Conservation (phyloP, 331 rosid genomes). For the Malus hybrid region DNA sequence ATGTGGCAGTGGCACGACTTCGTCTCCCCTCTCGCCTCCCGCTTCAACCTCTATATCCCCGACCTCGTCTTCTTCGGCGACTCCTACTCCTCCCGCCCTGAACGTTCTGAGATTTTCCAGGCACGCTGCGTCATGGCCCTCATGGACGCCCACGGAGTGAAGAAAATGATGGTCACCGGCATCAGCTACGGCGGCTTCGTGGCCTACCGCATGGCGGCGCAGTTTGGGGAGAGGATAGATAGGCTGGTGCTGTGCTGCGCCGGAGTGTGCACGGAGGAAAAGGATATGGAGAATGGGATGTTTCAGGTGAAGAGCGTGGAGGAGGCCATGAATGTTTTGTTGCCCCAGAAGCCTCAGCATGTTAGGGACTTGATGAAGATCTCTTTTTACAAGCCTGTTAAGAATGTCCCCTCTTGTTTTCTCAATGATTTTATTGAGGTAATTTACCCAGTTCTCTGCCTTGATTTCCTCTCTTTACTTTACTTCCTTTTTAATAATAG, state of each 20-base stretch:
- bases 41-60: conserved; percentile 80
- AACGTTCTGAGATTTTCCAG: conserved; percentile 65
- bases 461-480: not conserved
- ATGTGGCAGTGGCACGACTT: conserved; percentile 88
- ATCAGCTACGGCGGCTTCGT: conserved; percentile 94
- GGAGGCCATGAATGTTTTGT: conserved; percentile 52
- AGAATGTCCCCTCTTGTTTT: conserved; percentile 45
- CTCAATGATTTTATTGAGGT: conserved; percentile 66
- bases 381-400: conserved; percentile 50
- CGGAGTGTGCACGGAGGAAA: conserved; percentile 73
- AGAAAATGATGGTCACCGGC: conserved; percentile 38
- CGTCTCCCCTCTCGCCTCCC: conserved; percentile 37
- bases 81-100: conserved; percentile 56
- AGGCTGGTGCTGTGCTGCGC: conserved; percentile 70
- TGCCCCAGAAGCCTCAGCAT: conserved; percentile 59
- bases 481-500: not conserved
- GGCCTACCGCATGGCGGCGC: conserved; percentile 71
- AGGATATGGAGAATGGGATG: conserved; percentile 78
- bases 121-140: conserved; percentile 57
- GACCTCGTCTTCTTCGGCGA: conserved; percentile 89
- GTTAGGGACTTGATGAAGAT: conserved; percentile 47
- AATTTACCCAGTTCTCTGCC: conserved; percentile 1
- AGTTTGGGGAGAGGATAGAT: conserved; percentile 57
- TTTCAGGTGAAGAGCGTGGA: conserved; percentile 57
- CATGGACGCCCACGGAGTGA: conserved; percentile 52